These are phyloP conservation scores for Thalassiosira exigua DNA, from an alignment of 352 stramenopile genomes.

Conservation along the genomic window DNA sequence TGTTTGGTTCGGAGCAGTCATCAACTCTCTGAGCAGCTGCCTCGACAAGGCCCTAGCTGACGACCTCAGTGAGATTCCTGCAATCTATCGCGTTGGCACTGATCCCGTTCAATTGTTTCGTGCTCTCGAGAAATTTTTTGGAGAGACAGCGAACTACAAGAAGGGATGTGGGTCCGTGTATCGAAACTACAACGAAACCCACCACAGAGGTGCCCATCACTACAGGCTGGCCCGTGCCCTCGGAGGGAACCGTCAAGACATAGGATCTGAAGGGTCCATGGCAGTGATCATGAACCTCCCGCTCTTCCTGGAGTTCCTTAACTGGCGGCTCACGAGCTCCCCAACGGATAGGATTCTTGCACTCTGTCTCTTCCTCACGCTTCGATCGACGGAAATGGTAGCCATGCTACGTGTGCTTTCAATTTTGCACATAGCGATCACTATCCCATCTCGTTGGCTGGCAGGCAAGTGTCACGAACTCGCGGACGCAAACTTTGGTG, in stretches of 20 bases:
- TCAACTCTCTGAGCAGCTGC: background rate
- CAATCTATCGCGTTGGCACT: conserved; percentile 14
- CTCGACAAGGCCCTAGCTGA: conserved; percentile 1
- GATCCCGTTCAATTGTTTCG: conserved; percentile 22
- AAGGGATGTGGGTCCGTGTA: conserved; percentile 29
- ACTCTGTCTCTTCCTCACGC: conserved; percentile 28
- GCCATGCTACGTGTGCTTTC: conserved; percentile 20
- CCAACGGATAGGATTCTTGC: conserved; percentile 20
- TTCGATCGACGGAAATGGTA: conserved; percentile 32
- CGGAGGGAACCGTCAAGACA: conserved; percentile 26
- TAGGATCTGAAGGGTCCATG: conserved; percentile 24
- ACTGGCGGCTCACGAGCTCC: conserved; percentile 1
- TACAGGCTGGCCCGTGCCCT: conserved; percentile 18
- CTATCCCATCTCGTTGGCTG: conserved; percentile 24
- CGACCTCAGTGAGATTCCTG: conserved; percentile 33
- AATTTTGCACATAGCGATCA: conserved; percentile 27
- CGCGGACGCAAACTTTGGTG: conserved; percentile 12
- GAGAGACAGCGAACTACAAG: conserved; percentile 21
- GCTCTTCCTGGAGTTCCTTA: conserved; percentile 38
- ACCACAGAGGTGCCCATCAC: conserved; percentile 22
- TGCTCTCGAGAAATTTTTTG: conserved; percentile 42
- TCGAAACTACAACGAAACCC: conserved; percentile 16
- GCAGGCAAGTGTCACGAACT: conserved; percentile 37
- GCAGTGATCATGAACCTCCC: conserved; percentile 36
- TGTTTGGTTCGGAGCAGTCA: conserved; percentile 35